phyloP scores from a whole-genome alignment of 768 basidiomycete species.

The Hericium rajendrae region DNA sequence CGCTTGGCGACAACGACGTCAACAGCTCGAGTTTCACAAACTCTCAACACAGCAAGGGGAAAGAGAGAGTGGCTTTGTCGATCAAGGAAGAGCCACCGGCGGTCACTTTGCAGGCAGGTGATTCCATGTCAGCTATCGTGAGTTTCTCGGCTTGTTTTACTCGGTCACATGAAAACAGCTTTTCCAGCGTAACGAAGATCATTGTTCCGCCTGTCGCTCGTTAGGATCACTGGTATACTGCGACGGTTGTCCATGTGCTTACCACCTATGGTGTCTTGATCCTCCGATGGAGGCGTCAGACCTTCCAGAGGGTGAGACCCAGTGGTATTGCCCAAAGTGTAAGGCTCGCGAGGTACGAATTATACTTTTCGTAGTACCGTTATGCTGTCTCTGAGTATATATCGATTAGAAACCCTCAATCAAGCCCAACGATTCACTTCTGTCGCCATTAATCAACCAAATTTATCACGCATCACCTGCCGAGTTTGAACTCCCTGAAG shows the following conservation, averaged over 20 bases:
- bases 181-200: constrained; percentile 60
- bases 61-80: constrained; percentile 18
- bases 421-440: constrained; percentile 55
- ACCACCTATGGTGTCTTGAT: constrained; percentile 94
- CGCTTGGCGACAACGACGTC: constrained; percentile 16
- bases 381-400: not conserved
- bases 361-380: not conserved
- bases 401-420: constrained; percentile 49
- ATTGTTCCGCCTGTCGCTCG: constrained; percentile 78
- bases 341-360: constrained; percentile 50
- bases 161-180: not conserved
- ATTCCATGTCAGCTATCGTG: constrained; percentile 28
- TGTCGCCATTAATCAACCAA: constrained; percentile 64
- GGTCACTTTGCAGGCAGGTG: constrained; percentile 27
- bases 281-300: constrained; percentile 88
- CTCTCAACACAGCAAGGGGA: constrained; percentile 31
- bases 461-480: constrained; percentile 60
- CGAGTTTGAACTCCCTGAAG: constrained; percentile 82
- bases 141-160: constrained; percentile 13
- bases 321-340: constrained; percentile 77
- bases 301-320: constrained; percentile 61
- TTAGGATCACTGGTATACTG: constrained; percentile 87
- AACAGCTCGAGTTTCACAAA: not conserved
- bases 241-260: constrained; percentile 92
- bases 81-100: constrained; percentile 37